phyloP scores from a whole-genome alignment of 805 yeast species.

The Saturnispora galanensis region DNA sequence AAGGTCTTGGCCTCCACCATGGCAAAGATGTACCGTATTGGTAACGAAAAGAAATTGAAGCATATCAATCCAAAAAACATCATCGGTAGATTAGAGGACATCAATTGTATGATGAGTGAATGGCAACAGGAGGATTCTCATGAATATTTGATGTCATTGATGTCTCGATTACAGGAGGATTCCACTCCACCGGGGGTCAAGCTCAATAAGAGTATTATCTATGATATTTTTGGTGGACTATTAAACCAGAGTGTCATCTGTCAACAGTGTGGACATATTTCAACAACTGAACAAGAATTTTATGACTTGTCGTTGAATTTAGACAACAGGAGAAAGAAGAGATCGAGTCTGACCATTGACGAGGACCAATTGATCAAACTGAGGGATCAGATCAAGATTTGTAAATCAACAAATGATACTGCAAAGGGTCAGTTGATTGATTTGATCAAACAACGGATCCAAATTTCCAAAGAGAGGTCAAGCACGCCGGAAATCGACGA shows the following conservation, averaged over 20 bases:
- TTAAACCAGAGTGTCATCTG: conserved; percentile 81
- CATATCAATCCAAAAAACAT: conserved; percentile 69
- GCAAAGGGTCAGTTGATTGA: conserved; percentile 21
- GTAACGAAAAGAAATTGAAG: conserved; percentile 31
- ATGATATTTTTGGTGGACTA: conserved; percentile 91
- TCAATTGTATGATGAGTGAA: conserved; percentile 92
- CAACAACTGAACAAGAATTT: conserved; percentile 85
- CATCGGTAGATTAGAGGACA: conserved; percentile 63
- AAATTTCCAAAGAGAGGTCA: conserved; percentile 17
- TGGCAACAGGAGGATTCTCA: conserved; percentile 99
- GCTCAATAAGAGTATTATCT: conserved; percentile 68
- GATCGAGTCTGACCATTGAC: conserved; percentile 24
- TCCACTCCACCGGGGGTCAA: conserved; percentile 85
- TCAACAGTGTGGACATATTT: conserved; percentile 67
- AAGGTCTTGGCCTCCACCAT: conserved; percentile 59
- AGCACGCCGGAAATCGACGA: neutral
- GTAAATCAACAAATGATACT: conserved; percentile 17
- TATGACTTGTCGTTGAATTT: conserved; percentile 84
- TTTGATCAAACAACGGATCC: conserved; percentile 22
- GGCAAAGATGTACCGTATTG: conserved; percentile 58
- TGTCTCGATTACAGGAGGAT: conserved; percentile 85
- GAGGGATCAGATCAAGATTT: conserved; percentile 22
- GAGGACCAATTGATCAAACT: conserved; percentile 20
- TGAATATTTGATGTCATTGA: conserved; percentile 88
- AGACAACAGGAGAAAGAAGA: conserved; percentile 37